Percentiles rank a stretch among this genome's conserved stretches.
phyloP scores from a whole-genome alignment of 345 rosid genomes.

The Pistacia atlantica region DNA sequence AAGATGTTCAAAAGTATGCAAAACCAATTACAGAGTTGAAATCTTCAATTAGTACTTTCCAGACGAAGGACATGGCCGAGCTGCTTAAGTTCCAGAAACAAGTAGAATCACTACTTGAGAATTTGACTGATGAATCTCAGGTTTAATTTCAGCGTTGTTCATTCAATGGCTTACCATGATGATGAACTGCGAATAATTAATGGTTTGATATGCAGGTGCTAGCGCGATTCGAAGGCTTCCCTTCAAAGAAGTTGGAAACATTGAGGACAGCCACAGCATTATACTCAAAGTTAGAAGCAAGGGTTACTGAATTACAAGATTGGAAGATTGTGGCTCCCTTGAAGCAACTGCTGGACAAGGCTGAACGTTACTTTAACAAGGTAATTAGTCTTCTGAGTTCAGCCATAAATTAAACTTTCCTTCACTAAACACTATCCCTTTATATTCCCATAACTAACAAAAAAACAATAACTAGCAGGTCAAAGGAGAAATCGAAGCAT shows the following conservation, averaged over 20 bases:
- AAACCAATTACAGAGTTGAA: slow-evolving; percentile 58
- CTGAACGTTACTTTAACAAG: slow-evolving; percentile 81
- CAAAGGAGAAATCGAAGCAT: slow-evolving; percentile 70
- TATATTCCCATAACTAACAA: not conserved
- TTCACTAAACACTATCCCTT: not conserved
- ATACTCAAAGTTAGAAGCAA: slow-evolving; percentile 51
- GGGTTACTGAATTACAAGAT: slow-evolving; percentile 57
- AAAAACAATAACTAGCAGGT: slow-evolving; percentile 37
- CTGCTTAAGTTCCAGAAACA: slow-evolving; percentile 68
- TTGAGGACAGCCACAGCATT: slow-evolving; percentile 73
- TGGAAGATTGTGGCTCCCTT: slow-evolving; percentile 73
- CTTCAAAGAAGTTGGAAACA: slow-evolving; percentile 85
- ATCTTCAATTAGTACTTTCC: slow-evolving; percentile 53
- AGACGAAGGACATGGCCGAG: slow-evolving; percentile 78
- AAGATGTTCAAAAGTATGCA: slow-evolving; percentile 67
- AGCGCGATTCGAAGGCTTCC: slow-evolving; percentile 86
- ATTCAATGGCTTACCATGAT: not conserved
- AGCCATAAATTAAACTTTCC: not conserved
- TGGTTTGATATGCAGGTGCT: slow-evolving; percentile 55
- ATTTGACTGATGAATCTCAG: slow-evolving; percentile 90
- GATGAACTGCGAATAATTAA: not conserved
- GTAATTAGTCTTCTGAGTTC: slow-evolving; percentile 31
- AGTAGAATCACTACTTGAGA: slow-evolving; percentile 80
- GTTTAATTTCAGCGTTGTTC: slow-evolving; percentile 27
- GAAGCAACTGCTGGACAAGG: slow-evolving; percentile 68